Evolutionary conservation across 169 alveolate species (phyloP), one percentile per base, ranked within the genome.

Genomic region (Eimeria falciformis): DNA sequence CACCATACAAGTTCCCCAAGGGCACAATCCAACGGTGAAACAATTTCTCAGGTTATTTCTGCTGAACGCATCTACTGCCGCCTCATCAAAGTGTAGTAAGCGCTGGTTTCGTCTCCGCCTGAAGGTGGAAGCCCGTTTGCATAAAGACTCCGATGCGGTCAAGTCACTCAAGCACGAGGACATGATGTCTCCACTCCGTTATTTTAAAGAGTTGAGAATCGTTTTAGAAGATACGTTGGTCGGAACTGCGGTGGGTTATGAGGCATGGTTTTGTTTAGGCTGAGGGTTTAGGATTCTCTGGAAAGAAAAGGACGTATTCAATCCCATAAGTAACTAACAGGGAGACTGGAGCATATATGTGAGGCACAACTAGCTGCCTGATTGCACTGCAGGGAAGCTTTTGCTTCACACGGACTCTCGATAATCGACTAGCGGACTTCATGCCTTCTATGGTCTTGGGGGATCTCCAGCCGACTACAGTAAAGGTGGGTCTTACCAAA

Each of bases 41-140:
- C 62, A 50, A 14, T 14, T 50, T 7, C n/a, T 7, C 7, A 7
- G 62, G 62, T 11, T 50, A 14, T 50, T 50, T 50, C 62, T 50
- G n/a, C 62, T 50, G 62, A 50, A 50, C 62, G 62, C 62, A 50
- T 50, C 62, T 7, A 50, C 62, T 50, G 62, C 62, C 62, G 62
- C 62, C n/a, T 7, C 62, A 50, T 50, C 62, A 7, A 14, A 14
- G n/a, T 50, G 62, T 14, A 11, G n/a, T 7, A 7, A 14, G n/a
- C 7, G 14, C 62, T 50, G 62, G 62, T 50, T 50, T 14, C n/a
- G 14, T 50, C 62, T 11, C 62, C 62, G 62, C 62, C 14, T 50
- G 62, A 50, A 50, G 62, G 14, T 50, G 14, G 62, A 50, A 14
- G 62, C 62, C 62, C 62, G 7, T 14, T 50, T 11, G n/a, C n/a